Evolutionary conservation across 2,329 filamentous ascomycete genomes (phyloP).

Genomic region (Colletotrichum sp.): DNA sequence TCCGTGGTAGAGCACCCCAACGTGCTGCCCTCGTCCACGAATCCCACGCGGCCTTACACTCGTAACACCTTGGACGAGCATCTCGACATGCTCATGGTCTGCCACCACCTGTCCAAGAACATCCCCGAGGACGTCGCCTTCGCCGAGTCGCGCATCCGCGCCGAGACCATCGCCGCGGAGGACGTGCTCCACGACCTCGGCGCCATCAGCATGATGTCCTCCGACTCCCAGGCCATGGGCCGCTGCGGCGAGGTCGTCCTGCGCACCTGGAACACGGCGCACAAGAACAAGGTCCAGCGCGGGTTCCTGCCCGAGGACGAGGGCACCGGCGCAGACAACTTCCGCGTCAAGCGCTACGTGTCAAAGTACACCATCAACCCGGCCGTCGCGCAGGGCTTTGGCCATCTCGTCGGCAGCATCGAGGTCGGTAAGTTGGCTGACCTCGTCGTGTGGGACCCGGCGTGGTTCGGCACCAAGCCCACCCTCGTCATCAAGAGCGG

Average conservation of each 20-base stretch:
- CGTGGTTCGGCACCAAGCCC: constrained; percentile 88
- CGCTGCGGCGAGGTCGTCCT: constrained; percentile 92
- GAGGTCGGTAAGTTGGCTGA: constrained; percentile 92
- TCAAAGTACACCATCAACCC: constrained; percentile 98
- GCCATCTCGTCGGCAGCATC: constrained; percentile 82
- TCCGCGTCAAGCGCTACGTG: constrained; percentile 88
- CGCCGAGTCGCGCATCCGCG: constrained; percentile 90
- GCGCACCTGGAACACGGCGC: constrained; percentile 94
- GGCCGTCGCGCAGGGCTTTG: constrained; percentile 88
- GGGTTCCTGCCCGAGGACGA: constrained; percentile 79
- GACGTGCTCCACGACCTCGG: constrained; percentile 94
- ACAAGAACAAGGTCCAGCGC: constrained; percentile 93
- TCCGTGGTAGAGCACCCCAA: constrained; percentile 87
- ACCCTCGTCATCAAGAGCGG: constrained; percentile 84
- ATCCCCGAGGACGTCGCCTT: constrained; percentile 97
- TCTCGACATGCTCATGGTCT: constrained; percentile 98
- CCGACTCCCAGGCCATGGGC: constrained; percentile 96
- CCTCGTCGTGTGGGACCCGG: constrained; percentile 84
- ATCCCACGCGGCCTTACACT: constrained; percentile 90
- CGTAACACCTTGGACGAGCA: constrained; percentile 94
- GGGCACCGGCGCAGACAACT: constrained; percentile 83
- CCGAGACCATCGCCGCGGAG: constrained; percentile 95
- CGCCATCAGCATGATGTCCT: constrained; percentile 97
- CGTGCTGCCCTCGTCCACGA: constrained; percentile 89
- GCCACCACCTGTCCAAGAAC: constrained; percentile 89